Base-by-base conservation (phyloP, 768 basidiomycete genomes). In the Phylloporus rhodoxanthus region DNA sequence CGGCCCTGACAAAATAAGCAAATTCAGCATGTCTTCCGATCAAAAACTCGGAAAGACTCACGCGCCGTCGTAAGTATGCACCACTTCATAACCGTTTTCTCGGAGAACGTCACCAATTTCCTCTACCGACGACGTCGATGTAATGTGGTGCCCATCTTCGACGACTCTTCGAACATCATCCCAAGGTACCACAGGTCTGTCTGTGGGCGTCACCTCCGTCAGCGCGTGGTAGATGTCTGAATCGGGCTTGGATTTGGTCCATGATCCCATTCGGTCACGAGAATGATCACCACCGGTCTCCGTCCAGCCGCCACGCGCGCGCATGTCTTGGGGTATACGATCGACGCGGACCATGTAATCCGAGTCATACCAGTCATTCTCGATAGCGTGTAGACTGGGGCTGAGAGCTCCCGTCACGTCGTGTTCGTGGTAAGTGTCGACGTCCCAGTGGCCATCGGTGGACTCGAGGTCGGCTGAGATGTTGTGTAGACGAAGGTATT, bases 401-500 rank as follows among this genome's bases (percentile, higher is more conserved):
- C 19, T 21, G 38, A 1, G 17, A 0, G 9, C 14, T 13, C 64
- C 65, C 13, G 51, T 47, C 13, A 56, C 51, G 30, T 61, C 44
- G 9, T 43, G 48, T 6, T 52, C 36, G 34, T 71, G 70, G 48
- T 76, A 77, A 5, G 43, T 48, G 4, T 63, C 56, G 5, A 67
- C 55, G 17, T 67, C 53, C 71, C 74, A 76, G 7, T 57, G 56
- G 15, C 75, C 76, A 39, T 63, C 65, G 20, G 63, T 59, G 36
- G 63, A 60, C 53, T 77, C 76, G 19, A 55, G 20, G 15, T 55
- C 52, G 2, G 58, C 54, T 5, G 66, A 62, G 13, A 70, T 64
- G 21, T 64, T 63, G 33, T 77, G 71, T 25, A 76, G 58, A 13
- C 69, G 67, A 52, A 77, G 59, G 52, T 72, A 77, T 15, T 76